Evolutionary conservation across 1,139 yeast genomes (phyloP).

Genomic region (Pichia inconspicua): DNA sequence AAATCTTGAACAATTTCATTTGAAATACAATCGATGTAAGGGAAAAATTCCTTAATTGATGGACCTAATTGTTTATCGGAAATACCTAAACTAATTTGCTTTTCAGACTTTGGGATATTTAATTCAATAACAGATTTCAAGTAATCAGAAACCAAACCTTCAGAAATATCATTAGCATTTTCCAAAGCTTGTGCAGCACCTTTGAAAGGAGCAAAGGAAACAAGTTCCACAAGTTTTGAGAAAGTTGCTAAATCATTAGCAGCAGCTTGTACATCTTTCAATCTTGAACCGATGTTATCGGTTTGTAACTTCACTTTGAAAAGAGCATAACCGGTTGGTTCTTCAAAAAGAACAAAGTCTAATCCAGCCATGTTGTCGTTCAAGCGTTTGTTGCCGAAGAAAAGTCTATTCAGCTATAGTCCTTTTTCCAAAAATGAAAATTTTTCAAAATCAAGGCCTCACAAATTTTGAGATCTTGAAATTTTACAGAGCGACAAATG

Average conservation of each 20-base stretch:
- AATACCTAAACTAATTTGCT: conserved; percentile 67
- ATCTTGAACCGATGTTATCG: conserved; percentile 86
- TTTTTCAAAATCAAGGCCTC: not conserved
- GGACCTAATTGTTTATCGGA: conserved; percentile 96
- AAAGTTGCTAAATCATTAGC: conserved; percentile 80
- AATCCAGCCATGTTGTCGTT: conserved; percentile 44
- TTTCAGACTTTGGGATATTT: conserved; percentile 79
- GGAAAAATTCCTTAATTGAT: conserved; percentile 84
- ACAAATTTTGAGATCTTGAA: too few relatives aligned
- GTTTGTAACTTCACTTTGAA: conserved; percentile 92
- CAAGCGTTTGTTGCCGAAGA: not conserved
- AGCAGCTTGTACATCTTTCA: conserved; percentile 91
- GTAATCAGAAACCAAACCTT: conserved; percentile 91
- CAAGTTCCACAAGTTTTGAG: conserved; percentile 87
- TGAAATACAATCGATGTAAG: conserved; percentile 82
- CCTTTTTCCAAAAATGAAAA: not conserved
- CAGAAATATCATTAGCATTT: conserved; percentile 95
- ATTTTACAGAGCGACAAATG: not conserved
- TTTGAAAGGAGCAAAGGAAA: conserved; percentile 95
- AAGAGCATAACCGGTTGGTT: conserved; percentile 97
- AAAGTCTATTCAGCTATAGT: not conserved
- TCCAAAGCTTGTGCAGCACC: conserved; percentile 99
- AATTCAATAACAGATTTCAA: conserved; percentile 82
- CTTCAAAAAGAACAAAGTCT: conserved; percentile 93
- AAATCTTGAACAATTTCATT: conserved; percentile 92